Conservation (phyloP, 495 filamentous ascomycete species). For the Penicillium angulare region DNA sequence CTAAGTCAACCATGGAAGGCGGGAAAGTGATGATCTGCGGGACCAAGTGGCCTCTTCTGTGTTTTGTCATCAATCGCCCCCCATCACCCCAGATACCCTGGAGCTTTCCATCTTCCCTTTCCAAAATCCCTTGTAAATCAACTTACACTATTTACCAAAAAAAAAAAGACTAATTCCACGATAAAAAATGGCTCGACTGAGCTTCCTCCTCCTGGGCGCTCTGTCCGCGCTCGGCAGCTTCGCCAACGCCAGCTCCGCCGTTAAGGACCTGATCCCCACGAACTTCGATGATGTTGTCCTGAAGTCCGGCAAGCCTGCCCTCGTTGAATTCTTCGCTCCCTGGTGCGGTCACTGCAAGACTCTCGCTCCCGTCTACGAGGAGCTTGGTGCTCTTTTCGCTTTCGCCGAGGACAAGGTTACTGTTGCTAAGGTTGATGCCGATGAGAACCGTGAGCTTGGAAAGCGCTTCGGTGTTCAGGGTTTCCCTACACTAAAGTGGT, state of each 20-base stretch:
- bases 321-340: constrained; percentile 98
- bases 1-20: no score
- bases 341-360: constrained; percentile 99
- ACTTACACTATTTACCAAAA: not conserved
- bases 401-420: constrained; percentile 77
- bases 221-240: constrained; percentile 42
- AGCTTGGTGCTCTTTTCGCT: constrained; percentile 74
- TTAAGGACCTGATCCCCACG: constrained; percentile 78
- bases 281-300: constrained; percentile 92
- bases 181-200: constrained; percentile 47
- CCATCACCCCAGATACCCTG: not conserved
- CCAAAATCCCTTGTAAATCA: not conserved
- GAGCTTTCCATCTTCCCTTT: not conserved
- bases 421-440: constrained; percentile 95
- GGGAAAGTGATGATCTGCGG: constrained; percentile 1
- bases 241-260: constrained; percentile 49
- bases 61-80: constrained; percentile 18
- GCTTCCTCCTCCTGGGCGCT: constrained; percentile 42
- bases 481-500: constrained; percentile 97
- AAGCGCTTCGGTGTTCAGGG: constrained; percentile 85
- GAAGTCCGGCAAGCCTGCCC: constrained; percentile 87
- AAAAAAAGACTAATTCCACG: not conserved
- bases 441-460: constrained; percentile 79
- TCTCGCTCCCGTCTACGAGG: constrained; percentile 91
- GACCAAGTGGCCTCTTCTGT: constrained; percentile 24